A percentile compares a stretch with the other conserved stretches of the same genome.
Conservation (phyloP, 306 rosid genomes). For the Prunus padus region DNA sequence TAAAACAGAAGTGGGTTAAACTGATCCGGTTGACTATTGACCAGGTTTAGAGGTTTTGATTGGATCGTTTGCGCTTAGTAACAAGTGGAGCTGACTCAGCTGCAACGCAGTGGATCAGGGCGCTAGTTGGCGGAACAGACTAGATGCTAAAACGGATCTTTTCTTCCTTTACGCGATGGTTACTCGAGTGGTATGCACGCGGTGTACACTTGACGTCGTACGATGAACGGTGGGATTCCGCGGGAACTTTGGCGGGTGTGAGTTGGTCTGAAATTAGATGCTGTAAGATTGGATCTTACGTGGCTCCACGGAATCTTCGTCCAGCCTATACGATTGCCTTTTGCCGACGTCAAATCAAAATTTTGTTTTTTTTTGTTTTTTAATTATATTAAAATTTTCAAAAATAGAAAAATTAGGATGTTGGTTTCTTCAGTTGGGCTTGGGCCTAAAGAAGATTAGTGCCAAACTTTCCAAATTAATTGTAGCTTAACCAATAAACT, state of each 20-base stretch:
- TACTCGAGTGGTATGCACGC: neutral
- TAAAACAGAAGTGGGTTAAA: no score
- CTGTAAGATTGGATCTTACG: slow-evolving; percentile 13
- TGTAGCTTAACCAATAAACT: neutral
- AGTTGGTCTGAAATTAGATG: neutral
- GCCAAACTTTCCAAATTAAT: neutral
- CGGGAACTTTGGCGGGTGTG: neutral
- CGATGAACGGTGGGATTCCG: neutral
- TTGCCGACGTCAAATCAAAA: no score
- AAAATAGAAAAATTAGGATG: neutral
- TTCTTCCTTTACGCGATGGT: neutral
- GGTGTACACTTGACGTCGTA: no score
- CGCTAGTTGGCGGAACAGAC: no score
- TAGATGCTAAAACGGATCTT: no score
- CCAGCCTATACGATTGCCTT: no score
- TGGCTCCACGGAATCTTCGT: slow-evolving; percentile 19
- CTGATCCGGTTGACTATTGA: no score
- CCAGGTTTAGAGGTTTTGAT: no score
- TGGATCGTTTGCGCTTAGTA: no score
- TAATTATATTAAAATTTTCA: neutral
- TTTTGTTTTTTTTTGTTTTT: neutral
- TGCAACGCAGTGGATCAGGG: no score
- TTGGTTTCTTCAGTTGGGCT: no score
- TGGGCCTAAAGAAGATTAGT: neutral
- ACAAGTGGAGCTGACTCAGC: no score